Conservation (phyloP, 495 filamentous ascomycete genomes). For the Oidiodendron maius region DNA sequence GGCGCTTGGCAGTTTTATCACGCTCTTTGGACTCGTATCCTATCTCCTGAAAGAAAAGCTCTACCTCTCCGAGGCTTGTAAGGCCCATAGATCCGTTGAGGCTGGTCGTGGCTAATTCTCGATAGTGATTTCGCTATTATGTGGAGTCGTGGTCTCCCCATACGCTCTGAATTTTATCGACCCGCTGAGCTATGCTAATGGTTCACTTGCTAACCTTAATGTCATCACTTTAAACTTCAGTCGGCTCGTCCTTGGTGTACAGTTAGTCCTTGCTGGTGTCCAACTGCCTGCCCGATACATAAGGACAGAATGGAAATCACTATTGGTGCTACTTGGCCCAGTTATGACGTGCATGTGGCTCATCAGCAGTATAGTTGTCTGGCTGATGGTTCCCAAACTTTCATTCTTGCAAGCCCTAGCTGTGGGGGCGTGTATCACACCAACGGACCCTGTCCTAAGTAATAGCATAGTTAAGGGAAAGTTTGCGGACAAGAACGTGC, state of each 20-base stretch:
- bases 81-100: slow-evolving; percentile 17
- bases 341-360: slow-evolving; percentile 91
- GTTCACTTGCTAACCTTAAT: slow-evolving; percentile 49
- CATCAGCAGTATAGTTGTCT: slow-evolving; percentile 68
- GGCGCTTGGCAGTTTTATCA: slow-evolving; percentile 78
- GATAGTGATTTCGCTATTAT: slow-evolving; percentile 72
- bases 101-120: background rate
- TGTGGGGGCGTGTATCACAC: slow-evolving; percentile 80
- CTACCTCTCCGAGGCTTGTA: slow-evolving; percentile 84
- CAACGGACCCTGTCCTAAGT: slow-evolving; percentile 83
- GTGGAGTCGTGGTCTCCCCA: slow-evolving; percentile 73
- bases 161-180: slow-evolving; percentile 68
- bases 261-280: slow-evolving; percentile 81
- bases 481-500: slow-evolving; percentile 85
- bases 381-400: slow-evolving; percentile 67
- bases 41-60: slow-evolving; percentile 84
- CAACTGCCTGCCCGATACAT: slow-evolving; percentile 83
- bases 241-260: slow-evolving; percentile 81
- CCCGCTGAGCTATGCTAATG: slow-evolving; percentile 67
- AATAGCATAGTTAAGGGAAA: slow-evolving; percentile 89
- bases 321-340: slow-evolving; percentile 71
- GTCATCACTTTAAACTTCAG: slow-evolving; percentile 74
- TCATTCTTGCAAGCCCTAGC: slow-evolving; percentile 70
- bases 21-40: slow-evolving; percentile 78
- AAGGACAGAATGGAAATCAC: slow-evolving; percentile 67